Percentiles rank a stretch among this genome's conserved stretches.
phyloP scores from a whole-genome alignment of 1,139 yeast genomes.

The Blastobotrys illinoisensis region DNA sequence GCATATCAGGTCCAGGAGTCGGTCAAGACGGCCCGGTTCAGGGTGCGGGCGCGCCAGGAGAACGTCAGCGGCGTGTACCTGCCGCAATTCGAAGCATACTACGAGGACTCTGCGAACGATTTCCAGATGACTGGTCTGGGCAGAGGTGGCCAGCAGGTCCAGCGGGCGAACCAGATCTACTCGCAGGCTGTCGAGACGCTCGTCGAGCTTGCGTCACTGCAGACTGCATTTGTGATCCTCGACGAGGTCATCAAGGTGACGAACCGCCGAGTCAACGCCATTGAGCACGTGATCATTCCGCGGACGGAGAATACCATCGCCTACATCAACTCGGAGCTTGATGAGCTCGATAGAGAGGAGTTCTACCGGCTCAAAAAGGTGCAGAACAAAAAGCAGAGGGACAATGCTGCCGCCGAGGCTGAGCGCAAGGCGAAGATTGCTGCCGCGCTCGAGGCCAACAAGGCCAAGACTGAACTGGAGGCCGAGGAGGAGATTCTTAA shows the following conservation, averaged over 20 bases:
- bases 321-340: constrained; percentile 88
- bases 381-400: constrained; percentile 90
- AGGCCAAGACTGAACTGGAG: constrained; percentile 15
- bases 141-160: constrained; percentile 98
- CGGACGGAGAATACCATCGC: constrained; percentile 94
- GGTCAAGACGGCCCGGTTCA: constrained; percentile 80
- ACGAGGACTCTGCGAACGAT: constrained; percentile 82
- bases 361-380: constrained; percentile 94
- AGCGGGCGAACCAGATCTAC: constrained; percentile 86
- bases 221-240: constrained; percentile 88
- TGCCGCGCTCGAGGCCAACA: constrained; percentile 12
- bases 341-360: constrained; percentile 97
- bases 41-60: constrained; percentile 87
- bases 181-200: constrained; percentile 93
- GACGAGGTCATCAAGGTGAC: constrained; percentile 98
- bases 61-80: constrained; percentile 93
- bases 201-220: constrained; percentile 87
- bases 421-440: constrained; percentile 46
- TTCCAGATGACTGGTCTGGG: constrained; percentile 96
- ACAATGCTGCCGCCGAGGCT: constrained; percentile 58
- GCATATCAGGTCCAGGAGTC: constrained; percentile 94
- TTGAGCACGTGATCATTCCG: constrained; percentile 96
- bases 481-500: constrained; percentile 14
- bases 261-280: constrained; percentile 96
- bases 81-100: constrained; percentile 84